Base-by-base conservation (phyloP, 495 filamentous ascomycete species). In the Xylaria longipes region DNA sequence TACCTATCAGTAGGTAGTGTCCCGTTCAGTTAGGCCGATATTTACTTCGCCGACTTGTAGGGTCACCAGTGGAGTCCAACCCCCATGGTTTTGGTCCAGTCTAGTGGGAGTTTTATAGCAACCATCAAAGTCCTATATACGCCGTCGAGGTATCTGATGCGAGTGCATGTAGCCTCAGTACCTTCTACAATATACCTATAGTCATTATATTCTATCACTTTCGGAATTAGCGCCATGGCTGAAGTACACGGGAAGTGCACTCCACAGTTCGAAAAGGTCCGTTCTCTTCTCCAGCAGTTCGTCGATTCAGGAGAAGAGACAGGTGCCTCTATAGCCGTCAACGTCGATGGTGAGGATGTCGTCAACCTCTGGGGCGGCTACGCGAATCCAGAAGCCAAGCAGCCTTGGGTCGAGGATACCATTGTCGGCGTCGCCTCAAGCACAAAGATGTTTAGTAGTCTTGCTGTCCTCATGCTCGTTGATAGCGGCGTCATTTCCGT, bases 331-430 rank as follows among this genome's bases (percentile, higher is more conserved):
- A 54, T 87, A 60, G 79, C 75, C 61, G 77, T 87, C 6, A 84
- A 79, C 48, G 73, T 86, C 37, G 76, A 78, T 62, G 85, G 84
- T 35, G 75, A 78, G 41, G 74, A 80, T 39, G 82, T 86, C 29
- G 37, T 86, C 50, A 82, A 87, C 50, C 74, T 87, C 65, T 87
- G 84, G 84, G 84, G 80, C 57, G 85, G 85, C 17, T 73, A 82
- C 67, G 65, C 74, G 5, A 78, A 84, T 35, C 56, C 68, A 20
- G 71, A 69, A 2, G 70, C 70, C 4, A 78, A 77, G 3, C 45
- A 66, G 9, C 77, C 78, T 8, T 87, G 85, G 85, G 56, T 71
- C 8, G 64, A 82, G 22, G 73, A 85, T 69, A 86, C 85, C 12
- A 69, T 86, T 11, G 69, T 72, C 1, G 65, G 68, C n/a, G 78